A percentile compares a stretch with the other conserved stretches of the same genome.
Evolutionary conservation across 805 yeast genomes (phyloP).

Genomic region (Starmera pachycereana): DNA sequence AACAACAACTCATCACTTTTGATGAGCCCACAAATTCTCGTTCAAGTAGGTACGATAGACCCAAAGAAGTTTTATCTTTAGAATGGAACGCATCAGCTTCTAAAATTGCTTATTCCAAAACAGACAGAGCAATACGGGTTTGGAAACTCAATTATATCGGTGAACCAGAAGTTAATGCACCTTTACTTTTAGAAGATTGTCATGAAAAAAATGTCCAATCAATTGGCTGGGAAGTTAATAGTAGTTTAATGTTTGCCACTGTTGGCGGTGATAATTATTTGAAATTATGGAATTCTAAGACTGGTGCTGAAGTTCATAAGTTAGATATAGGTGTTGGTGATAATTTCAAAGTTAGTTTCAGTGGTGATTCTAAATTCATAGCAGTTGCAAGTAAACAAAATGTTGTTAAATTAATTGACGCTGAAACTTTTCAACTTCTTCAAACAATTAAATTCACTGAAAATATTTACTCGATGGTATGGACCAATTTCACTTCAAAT

Average conservation of each 20-base stretch:
- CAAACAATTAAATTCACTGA: slow-evolving; percentile 18
- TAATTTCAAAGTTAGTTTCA: slow-evolving; percentile 13
- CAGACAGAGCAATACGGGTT: slow-evolving; percentile 19
- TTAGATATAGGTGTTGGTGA: slow-evolving; percentile 18
- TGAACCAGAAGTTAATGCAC: slow-evolving; percentile 22
- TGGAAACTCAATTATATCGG: slow-evolving; percentile 17
- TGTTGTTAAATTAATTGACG: slow-evolving; percentile 26
- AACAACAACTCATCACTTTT: slow-evolving; percentile 1
- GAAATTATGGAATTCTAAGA: slow-evolving; percentile 34
- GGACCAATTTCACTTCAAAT: slow-evolving; percentile 21
- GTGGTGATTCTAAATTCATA: slow-evolving; percentile 33
- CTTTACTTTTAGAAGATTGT: slow-evolving; percentile 27
- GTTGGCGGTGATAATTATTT: slow-evolving; percentile 38
- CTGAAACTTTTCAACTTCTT: slow-evolving; percentile 19
- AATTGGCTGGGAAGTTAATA: slow-evolving; percentile 39
- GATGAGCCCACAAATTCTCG: not conserved
- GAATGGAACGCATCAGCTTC: slow-evolving; percentile 22
- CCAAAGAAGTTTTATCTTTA: slow-evolving; percentile 8
- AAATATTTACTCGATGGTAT: slow-evolving; percentile 18
- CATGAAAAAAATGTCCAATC: slow-evolving; percentile 30
- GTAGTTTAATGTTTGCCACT: slow-evolving; percentile 34
- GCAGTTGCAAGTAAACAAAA: slow-evolving; percentile 32
- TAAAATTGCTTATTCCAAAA: slow-evolving; percentile 18
- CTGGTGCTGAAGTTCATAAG: slow-evolving; percentile 23
- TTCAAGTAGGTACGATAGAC: not conserved